Percentiles rank a stretch among this genome's conserved stretches.
phyloP scores from a whole-genome alignment of 805 yeast genomes.

The Sungouiozyma ichnusensis region DNA sequence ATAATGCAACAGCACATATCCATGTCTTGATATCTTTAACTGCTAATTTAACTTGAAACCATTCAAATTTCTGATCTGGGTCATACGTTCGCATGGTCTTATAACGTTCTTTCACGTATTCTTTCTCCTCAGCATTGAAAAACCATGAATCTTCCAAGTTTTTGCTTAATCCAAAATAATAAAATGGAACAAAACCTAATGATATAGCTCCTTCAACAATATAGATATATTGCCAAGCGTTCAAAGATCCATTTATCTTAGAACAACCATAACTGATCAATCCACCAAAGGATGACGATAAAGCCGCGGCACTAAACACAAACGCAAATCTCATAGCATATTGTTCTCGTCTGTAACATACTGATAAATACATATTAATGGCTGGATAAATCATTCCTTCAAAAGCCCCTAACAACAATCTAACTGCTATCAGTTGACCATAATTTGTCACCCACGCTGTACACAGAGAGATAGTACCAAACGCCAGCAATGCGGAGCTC shows the following conservation, averaged over 20 bases:
- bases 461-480: constrained; percentile 34
- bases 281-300: constrained; percentile 52
- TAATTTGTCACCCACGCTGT: constrained; percentile 35
- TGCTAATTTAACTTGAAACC: constrained; percentile 29
- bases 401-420: constrained; percentile 42
- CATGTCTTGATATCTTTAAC: constrained; percentile 24
- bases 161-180: constrained; percentile 33
- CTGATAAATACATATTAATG: constrained; percentile 36
- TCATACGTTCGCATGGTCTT: constrained; percentile 27
- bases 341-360: constrained; percentile 39
- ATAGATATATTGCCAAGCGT: constrained; percentile 43
- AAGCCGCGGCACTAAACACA: constrained; percentile 42
- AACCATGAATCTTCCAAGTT: constrained; percentile 31
- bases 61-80: constrained; percentile 30
- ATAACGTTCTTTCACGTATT: constrained; percentile 29
- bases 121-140: constrained; percentile 32
- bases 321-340: constrained; percentile 39
- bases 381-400: constrained; percentile 46
- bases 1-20: constrained; percentile 28
- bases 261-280: constrained; percentile 38
- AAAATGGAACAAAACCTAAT: constrained; percentile 28
- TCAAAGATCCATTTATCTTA: constrained; percentile 32
- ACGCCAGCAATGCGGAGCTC: constrained; percentile 25
- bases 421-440: constrained; percentile 34
- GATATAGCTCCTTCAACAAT: constrained; percentile 42